These are phyloP conservation scores for Eimeria nieschulzi DNA, from an alignment of 169 alveolate genomes.

Conservation along the genomic window DNA sequence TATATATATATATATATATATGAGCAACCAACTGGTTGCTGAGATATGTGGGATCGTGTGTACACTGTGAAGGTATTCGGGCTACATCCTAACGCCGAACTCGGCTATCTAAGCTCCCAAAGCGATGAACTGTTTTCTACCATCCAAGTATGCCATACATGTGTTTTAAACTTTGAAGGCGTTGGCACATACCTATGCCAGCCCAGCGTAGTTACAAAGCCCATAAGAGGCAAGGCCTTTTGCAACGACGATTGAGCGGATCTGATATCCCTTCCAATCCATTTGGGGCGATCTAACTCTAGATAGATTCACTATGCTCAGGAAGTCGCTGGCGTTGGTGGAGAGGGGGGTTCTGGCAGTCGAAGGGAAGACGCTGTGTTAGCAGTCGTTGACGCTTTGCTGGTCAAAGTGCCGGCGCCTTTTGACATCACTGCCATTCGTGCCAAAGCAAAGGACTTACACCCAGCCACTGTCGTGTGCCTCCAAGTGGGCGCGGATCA, in stretches of 20 bases:
- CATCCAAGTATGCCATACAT: conserved; percentile 86
- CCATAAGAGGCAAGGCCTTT: no score
- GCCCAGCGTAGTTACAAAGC: no score
- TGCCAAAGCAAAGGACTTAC: conserved; percentile 76
- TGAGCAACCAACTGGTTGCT: background rate
- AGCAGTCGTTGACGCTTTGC: conserved; percentile 85
- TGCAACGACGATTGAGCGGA: no score
- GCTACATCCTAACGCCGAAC: conserved; percentile 97
- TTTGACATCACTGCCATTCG: conserved; percentile 79
- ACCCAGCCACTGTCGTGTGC: conserved; percentile 92
- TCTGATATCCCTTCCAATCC: conserved; percentile 6
- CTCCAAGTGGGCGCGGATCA: conserved; percentile 76
- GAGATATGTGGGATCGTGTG: background rate
- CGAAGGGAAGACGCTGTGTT: conserved; percentile 87
- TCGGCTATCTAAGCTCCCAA: conserved; percentile 92
- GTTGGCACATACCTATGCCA: no score
- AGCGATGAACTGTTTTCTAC: conserved; percentile 89
- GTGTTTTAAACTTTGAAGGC: conserved; percentile 43
- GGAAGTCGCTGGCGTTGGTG: conserved; percentile 80
- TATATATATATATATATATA: no score
- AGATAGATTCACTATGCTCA: background rate
- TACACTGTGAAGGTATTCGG: conserved; percentile 89
- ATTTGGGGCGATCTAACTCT: conserved; percentile 74
- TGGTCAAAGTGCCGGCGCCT: conserved; percentile 87
- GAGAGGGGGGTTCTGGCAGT: conserved; percentile 78